phyloP scores from a whole-genome alignment of 345 rosid species.

The Aquilaria yunnanensis region DNA sequence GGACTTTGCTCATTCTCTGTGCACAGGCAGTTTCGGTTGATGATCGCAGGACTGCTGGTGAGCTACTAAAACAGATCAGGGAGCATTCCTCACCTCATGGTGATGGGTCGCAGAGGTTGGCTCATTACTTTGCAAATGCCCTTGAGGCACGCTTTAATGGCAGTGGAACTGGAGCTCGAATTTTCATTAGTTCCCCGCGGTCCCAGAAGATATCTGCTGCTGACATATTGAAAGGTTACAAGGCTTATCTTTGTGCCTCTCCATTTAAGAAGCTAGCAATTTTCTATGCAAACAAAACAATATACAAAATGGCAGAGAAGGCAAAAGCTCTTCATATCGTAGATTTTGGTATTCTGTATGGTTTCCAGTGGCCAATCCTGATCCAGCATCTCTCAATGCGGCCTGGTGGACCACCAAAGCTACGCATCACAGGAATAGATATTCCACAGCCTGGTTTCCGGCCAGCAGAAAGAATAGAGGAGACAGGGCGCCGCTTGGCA shows the following conservation, averaged over 20 bases:
- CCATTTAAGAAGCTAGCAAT: constrained; percentile 60
- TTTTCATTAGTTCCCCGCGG: constrained; percentile 29
- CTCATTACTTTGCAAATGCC: constrained; percentile 70
- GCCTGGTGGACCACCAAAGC: constrained; percentile 64
- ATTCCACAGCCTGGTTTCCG: constrained; percentile 73
- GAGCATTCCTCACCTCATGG: constrained; percentile 64
- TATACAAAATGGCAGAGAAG: constrained; percentile 35
- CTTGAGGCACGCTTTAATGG: constrained; percentile 79
- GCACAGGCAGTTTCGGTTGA: constrained; percentile 72
- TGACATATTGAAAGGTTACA: constrained; percentile 57
- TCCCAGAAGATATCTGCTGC: constrained; percentile 48
- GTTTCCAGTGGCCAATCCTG: constrained; percentile 80
- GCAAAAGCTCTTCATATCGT: constrained; percentile 56
- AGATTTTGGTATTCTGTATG: constrained; percentile 76
- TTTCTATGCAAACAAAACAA: constrained; percentile 49
- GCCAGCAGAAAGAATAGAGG: constrained; percentile 63
- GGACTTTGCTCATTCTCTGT: constrained; percentile 61
- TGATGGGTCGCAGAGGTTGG: constrained; percentile 67
- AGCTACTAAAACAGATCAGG: constrained; percentile 65
- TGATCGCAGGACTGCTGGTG: constrained; percentile 60
- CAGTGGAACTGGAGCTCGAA: constrained; percentile 48
- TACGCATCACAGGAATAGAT: constrained; percentile 82
- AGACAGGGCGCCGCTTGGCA: constrained; percentile 68
- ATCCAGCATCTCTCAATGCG: constrained; percentile 51
- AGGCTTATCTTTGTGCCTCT: constrained; percentile 35